Percentiles rank a stretch among this genome's conserved stretches.
phyloP scores from a whole-genome alignment of 257 asterid genomes.

The Jacaranda mimosifolia region DNA sequence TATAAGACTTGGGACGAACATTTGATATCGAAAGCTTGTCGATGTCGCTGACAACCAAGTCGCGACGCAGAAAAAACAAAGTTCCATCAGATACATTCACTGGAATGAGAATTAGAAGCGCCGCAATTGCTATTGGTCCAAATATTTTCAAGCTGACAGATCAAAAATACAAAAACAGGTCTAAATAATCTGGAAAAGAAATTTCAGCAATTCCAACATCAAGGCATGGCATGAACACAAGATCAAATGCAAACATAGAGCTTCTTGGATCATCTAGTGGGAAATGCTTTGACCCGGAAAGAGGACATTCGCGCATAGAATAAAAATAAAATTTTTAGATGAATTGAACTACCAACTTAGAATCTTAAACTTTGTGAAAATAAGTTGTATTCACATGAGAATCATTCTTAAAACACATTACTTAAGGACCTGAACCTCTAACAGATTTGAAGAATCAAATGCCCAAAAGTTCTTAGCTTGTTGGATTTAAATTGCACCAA shows the following conservation, averaged over 20 bases:
- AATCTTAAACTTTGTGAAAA: background rate
- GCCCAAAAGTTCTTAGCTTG: slow-evolving; percentile 4
- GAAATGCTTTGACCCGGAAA: background rate
- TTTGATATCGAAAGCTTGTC: slow-evolving; percentile 98
- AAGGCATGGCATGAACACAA: slow-evolving; percentile 2
- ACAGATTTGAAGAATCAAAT: slow-evolving; percentile 17
- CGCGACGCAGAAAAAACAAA: slow-evolving; percentile 68
- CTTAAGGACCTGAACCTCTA: slow-evolving; percentile 16
- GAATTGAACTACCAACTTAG: background rate
- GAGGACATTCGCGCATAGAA: background rate
- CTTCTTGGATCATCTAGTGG: slow-evolving; percentile 7
- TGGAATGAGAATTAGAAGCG: slow-evolving; percentile 90
- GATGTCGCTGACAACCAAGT: slow-evolving; percentile 89
- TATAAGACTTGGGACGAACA: slow-evolving; percentile 74
- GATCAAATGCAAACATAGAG: slow-evolving; percentile 17
- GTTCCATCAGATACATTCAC: slow-evolving; percentile 86
- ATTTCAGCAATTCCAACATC: slow-evolving; percentile 17
- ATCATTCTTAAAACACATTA: background rate
- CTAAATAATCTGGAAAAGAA: slow-evolving; percentile 22
- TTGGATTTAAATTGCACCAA: slow-evolving; percentile 11
- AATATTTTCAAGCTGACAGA: slow-evolving; percentile 80
- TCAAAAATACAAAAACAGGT: background rate
- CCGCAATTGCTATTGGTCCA: slow-evolving; percentile 78
- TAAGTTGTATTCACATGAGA: background rate
- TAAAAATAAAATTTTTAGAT: too few relatives aligned